Evolutionary conservation across 2,329 filamentous ascomycete genomes (phyloP).

Genomic region (Aspergillus neotritici): DNA sequence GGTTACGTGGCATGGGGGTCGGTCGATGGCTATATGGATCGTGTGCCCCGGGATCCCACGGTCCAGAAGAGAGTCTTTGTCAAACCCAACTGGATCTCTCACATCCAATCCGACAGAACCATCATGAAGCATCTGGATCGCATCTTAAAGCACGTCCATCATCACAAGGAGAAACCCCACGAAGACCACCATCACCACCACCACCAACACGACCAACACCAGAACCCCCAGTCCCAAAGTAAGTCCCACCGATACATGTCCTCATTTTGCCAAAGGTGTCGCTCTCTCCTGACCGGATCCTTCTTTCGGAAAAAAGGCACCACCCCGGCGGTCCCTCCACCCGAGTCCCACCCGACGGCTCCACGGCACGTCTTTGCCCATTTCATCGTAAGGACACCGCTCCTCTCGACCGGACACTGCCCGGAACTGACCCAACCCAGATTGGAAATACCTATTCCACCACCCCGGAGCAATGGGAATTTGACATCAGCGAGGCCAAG

Average conservation of each 20-base stretch:
- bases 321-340: conserved; percentile 5
- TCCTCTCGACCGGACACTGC: background rate
- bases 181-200: conserved; percentile 1
- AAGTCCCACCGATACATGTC: background rate
- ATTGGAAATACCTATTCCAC: conserved; percentile 24
- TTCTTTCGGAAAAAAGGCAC: background rate
- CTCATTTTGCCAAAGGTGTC: background rate
- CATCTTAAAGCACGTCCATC: conserved; percentile 12
- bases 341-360: conserved; percentile 5
- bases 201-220: conserved; percentile 2
- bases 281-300: background rate
- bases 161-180: background rate
- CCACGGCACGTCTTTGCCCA: conserved; percentile 31
- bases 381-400: conserved; percentile 25
- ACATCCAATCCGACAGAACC: background rate
- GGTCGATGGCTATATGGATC: background rate
- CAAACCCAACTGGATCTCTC: background rate
- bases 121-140: conserved; percentile 10
- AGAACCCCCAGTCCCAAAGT: background rate
- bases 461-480: conserved; percentile 20
- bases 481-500: conserved; percentile 23
- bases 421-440: conserved; percentile 9
- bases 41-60: background rate
- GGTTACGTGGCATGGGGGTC: background rate
- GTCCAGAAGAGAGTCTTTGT: background rate